These are phyloP conservation scores for Astragalus glycyphyllos DNA, from an alignment of 306 rosid species.

Conservation along the genomic window DNA sequence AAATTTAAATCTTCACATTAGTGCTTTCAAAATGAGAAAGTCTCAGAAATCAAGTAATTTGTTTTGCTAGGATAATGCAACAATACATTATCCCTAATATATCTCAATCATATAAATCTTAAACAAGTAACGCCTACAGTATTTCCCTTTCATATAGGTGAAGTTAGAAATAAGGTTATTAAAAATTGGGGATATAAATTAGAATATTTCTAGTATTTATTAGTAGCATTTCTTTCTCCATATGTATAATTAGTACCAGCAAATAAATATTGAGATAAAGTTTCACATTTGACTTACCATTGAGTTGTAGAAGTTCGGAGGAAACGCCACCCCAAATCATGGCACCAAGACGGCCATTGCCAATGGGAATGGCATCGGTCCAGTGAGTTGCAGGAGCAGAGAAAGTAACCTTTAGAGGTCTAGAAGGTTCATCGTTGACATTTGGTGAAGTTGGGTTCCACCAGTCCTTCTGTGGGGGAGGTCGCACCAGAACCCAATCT, in stretches of 20 bases:
- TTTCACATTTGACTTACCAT: slow-evolving; percentile 54
- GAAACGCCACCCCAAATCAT: slow-evolving; percentile 92
- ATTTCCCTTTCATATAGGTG: not conserved
- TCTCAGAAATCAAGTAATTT: not conserved
- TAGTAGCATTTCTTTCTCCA: not conserved
- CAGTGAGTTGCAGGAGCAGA: slow-evolving; percentile 70
- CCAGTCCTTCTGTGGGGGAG: slow-evolving; percentile 54
- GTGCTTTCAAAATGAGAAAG: slow-evolving; percentile 12
- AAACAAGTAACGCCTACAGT: slow-evolving; percentile 16
- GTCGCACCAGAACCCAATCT: slow-evolving; percentile 57
- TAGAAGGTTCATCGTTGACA: slow-evolving; percentile 40
- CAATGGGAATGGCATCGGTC: slow-evolving; percentile 92
- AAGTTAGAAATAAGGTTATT: too few species aligned
- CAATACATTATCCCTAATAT: slow-evolving; percentile 12
- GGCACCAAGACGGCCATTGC: slow-evolving; percentile 94
- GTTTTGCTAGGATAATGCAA: slow-evolving; percentile 21
- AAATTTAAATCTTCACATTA: slow-evolving; percentile 33
- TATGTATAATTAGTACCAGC: not conserved
- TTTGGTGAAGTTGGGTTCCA: slow-evolving; percentile 58
- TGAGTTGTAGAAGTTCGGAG: slow-evolving; percentile 80
- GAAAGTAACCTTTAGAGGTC: slow-evolving; percentile 74
- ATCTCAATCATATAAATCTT: slow-evolving; percentile 5
- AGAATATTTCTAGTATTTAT: not conserved
- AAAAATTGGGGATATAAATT: not conserved
- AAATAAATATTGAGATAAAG: not conserved